Conservation (phyloP, 331 rosid genomes). For the Arachis monticola region DNA sequence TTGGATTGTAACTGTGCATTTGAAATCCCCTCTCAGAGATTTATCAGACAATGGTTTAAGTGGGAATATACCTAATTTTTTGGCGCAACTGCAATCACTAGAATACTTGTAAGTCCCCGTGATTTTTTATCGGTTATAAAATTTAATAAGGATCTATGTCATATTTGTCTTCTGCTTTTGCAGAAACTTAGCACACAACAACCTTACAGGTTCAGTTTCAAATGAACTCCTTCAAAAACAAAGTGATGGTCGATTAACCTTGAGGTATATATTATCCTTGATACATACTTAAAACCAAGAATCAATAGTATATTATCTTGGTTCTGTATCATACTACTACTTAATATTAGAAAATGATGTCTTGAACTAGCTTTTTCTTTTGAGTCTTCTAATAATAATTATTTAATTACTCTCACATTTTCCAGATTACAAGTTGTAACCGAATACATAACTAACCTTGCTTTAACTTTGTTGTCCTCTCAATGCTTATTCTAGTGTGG, state of each 20-base stretch:
- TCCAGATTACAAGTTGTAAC: too few species aligned
- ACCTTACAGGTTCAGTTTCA: too few species aligned
- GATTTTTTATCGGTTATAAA: background rate
- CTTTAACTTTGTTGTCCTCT: too few species aligned
- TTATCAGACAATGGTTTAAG: constrained; percentile 55
- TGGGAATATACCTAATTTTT: constrained; percentile 57
- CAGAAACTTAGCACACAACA: too few species aligned
- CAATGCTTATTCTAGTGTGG: too few species aligned
- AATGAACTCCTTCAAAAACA: too few species aligned
- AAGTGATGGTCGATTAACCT: too few species aligned
- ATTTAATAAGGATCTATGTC: background rate
- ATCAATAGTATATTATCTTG: background rate
- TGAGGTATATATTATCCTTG: background rate
- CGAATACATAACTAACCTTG: background rate
- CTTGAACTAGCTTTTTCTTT: background rate
- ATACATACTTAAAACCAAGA: constrained; percentile 19
- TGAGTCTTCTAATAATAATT: background rate
- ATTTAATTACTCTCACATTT: too few species aligned
- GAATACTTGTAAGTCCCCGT: constrained; percentile 54
- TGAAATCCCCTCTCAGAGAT: constrained; percentile 53
- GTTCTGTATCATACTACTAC: background rate
- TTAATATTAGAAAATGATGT: background rate
- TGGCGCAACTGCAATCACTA: constrained; percentile 43
- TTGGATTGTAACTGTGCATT: background rate
- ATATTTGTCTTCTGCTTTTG: constrained; percentile 1